Evolutionary conservation across 2,329 filamentous ascomycete genomes (phyloP).

Genomic region (Helotiales sp.): DNA sequence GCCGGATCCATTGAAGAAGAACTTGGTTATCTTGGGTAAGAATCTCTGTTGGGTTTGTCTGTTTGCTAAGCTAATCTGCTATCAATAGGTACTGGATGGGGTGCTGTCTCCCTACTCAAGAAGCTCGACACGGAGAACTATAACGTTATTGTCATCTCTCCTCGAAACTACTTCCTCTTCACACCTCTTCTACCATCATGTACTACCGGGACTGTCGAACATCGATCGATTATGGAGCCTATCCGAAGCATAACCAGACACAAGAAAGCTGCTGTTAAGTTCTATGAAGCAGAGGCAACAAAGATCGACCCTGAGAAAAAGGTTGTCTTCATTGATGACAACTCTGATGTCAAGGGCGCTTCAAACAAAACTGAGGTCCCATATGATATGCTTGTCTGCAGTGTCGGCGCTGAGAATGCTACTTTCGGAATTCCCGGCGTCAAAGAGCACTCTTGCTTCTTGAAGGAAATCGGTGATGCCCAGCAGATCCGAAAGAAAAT

Average conservation of each 20-base stretch:
- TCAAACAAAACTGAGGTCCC: conserved; percentile 82
- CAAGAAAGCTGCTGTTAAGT: conserved; percentile 91
- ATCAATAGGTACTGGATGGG: conserved; percentile 85
- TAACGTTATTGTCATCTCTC: conserved; percentile 96
- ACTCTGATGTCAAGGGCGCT: conserved; percentile 87
- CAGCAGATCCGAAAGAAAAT: conserved; percentile 97
- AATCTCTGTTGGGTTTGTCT: conserved; percentile 13
- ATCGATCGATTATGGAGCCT: conserved; percentile 99
- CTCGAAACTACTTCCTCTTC: conserved; percentile 99
- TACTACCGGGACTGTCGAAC: conserved; percentile 95
- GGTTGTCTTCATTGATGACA: conserved; percentile 85
- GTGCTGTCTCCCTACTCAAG: conserved; percentile 92
- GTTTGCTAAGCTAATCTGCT: conserved; percentile 3
- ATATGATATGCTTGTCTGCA: conserved; percentile 97
- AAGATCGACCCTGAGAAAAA: conserved; percentile 93
- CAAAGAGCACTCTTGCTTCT: conserved; percentile 91
- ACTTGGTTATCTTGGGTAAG: conserved; percentile 88
- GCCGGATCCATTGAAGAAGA: conserved; percentile 91
- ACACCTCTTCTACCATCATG: conserved; percentile 96
- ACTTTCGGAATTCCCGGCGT: conserved; percentile 98
- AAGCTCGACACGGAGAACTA: conserved; percentile 99
- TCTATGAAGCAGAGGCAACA: conserved; percentile 96
- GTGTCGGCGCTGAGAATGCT: conserved; percentile 96
- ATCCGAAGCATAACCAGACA: conserved; percentile 93
- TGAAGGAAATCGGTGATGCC: conserved; percentile 97